Evolutionary conservation across 345 rosid genomes (phyloP).

Genomic region (Diplotaxis tenuifolia): DNA sequence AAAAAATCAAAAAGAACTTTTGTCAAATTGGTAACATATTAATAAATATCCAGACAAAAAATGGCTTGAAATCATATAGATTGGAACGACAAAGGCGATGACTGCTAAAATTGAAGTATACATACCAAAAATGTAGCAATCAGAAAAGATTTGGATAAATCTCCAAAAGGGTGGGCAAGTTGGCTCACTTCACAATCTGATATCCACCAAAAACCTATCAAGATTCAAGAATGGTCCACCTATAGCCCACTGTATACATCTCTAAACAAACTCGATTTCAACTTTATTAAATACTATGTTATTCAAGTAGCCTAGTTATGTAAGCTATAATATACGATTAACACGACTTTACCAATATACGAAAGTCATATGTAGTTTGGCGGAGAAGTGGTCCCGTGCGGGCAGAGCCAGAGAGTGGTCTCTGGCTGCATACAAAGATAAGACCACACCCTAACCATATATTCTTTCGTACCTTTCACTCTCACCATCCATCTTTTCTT

Average conservation of each 20-base stretch:
- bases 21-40: neutral
- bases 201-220: slow-evolving; percentile 17
- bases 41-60: neutral
- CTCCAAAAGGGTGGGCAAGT: slow-evolving; percentile 36
- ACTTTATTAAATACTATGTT: neutral
- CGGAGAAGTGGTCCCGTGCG: slow-evolving; percentile 24
- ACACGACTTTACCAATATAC: neutral
- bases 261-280: neutral
- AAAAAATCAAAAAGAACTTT: neutral
- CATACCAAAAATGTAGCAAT: slow-evolving; percentile 30
- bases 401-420: slow-evolving; percentile 10
- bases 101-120: slow-evolving; percentile 15
- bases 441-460: slow-evolving; percentile 35
- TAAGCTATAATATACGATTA: neutral
- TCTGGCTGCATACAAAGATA: slow-evolving; percentile 20
- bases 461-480: slow-evolving; percentile 13
- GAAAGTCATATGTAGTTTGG: neutral
- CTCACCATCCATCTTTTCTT: slow-evolving; percentile 16
- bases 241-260: neutral
- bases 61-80: neutral
- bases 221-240: slow-evolving; percentile 19
- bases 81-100: neutral
- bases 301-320: neutral
- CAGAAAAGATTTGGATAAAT: slow-evolving; percentile 34
- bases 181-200: slow-evolving; percentile 25